Conservation (phyloP, 305 asterid genomes). For the Ajuga reptans region DNA sequence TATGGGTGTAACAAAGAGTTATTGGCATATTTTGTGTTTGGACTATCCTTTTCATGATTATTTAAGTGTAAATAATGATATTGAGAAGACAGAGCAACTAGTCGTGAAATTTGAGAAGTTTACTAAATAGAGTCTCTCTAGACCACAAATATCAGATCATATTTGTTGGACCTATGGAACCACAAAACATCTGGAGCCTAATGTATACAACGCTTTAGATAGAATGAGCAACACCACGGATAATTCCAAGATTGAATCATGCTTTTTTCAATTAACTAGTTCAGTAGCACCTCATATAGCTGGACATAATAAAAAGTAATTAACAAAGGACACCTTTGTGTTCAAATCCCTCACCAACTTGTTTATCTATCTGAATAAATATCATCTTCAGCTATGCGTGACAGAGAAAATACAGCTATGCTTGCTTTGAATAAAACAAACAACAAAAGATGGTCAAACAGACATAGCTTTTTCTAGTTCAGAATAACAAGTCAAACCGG, state of each 20-base stretch:
- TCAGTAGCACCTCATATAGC: background rate
- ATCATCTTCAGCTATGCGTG: background rate
- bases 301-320: constrained; percentile 3
- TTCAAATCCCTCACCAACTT: background rate
- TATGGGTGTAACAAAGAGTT: background rate
- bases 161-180: background rate
- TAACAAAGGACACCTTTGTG: background rate
- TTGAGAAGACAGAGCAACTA: background rate
- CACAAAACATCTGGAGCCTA: background rate
- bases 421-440: background rate
- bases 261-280: background rate
- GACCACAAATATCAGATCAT: background rate
- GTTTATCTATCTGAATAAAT: background rate
- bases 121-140: background rate
- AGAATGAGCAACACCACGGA: constrained; percentile 10
- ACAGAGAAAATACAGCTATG: constrained; percentile 4
- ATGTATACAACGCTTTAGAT: background rate
- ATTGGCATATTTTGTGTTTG: background rate
- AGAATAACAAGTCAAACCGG: background rate
- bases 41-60: background rate
- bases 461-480: background rate
- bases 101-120: background rate
- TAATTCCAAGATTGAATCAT: constrained; percentile 1
- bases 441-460: background rate
- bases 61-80: background rate